phyloP scores from a whole-genome alignment of 352 stramenopile species.

The Pythium angustatum region DNA sequence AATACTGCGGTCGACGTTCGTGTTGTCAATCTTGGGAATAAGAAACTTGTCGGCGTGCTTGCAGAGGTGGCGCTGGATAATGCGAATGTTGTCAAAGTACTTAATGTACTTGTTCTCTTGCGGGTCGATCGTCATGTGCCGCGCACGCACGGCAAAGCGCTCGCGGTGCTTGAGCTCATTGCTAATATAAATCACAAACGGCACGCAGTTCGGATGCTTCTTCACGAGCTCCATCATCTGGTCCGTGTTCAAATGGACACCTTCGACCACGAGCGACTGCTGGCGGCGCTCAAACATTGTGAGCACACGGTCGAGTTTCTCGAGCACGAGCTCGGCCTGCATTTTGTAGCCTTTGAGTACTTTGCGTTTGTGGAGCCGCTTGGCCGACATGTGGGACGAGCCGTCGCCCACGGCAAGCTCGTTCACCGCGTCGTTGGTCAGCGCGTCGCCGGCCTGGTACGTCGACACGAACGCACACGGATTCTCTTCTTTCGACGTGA shows the following conservation, averaged over 20 bases:
- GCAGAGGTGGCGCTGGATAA: slow-evolving; percentile 85
- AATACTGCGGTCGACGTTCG: slow-evolving; percentile 86
- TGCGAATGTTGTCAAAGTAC: slow-evolving; percentile 90
- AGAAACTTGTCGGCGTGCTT: slow-evolving; percentile 83
- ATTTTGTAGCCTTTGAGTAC: slow-evolving; percentile 80
- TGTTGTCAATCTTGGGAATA: slow-evolving; percentile 91
- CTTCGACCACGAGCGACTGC: slow-evolving; percentile 85
- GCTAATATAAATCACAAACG: slow-evolving; percentile 90
- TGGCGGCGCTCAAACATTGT: slow-evolving; percentile 85
- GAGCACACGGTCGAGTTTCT: slow-evolving; percentile 81
- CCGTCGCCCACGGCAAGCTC: slow-evolving; percentile 38
- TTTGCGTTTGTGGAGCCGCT: slow-evolving; percentile 82
- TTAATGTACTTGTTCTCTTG: slow-evolving; percentile 92
- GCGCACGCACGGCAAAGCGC: slow-evolving; percentile 77
- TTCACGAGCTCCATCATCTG: slow-evolving; percentile 79
- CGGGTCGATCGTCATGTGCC: slow-evolving; percentile 88
- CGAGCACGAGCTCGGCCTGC: slow-evolving; percentile 78
- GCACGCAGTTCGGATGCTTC: slow-evolving; percentile 80
- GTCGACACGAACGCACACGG: slow-evolving; percentile 85
- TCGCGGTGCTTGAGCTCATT: slow-evolving; percentile 89
- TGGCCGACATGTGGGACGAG: slow-evolving; percentile 54
- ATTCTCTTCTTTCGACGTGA: slow-evolving; percentile 80
- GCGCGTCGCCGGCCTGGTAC: slow-evolving; percentile 84
- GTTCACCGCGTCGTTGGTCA: slow-evolving; percentile 50
- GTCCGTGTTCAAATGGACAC: slow-evolving; percentile 85